Percentiles rank a stretch among this genome's conserved stretches.
These are phyloP conservation scores for Paramecium primaurelia DNA, from an alignment of 73 alveolate species.

Conservation along the genomic window DNA sequence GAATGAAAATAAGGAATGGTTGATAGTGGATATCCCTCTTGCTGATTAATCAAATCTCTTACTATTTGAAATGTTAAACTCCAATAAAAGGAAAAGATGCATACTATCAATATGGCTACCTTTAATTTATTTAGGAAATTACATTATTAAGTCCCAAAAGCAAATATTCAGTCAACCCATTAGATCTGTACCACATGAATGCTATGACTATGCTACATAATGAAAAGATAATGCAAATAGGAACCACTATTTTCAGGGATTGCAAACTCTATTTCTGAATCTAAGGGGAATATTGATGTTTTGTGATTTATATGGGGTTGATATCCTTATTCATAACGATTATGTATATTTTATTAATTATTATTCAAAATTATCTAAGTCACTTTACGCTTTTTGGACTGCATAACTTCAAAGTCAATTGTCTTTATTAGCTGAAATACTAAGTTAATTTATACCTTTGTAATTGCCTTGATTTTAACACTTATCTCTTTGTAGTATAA, in stretches of 20 bases:
- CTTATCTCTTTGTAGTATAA: not conserved
- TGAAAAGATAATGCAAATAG: not conserved
- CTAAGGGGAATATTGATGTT: not conserved
- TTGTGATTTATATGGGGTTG: not conserved
- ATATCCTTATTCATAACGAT: not conserved
- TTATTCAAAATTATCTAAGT: not conserved
- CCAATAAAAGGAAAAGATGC: not conserved
- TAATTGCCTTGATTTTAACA: not conserved
- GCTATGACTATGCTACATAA: not conserved
- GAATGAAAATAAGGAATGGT: not conserved
- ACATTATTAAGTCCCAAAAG: not conserved
- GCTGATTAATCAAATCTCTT: not conserved
- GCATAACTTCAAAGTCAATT: not conserved
- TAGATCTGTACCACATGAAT: conserved; percentile 1
- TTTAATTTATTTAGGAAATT: not conserved
- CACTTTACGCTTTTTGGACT: not conserved
- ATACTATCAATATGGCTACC: not conserved
- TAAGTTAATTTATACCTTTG: not conserved
- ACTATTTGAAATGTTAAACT: not conserved
- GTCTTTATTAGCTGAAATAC: not conserved
- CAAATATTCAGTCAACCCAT: not conserved
- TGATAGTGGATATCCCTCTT: not conserved
- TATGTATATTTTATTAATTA: not conserved
- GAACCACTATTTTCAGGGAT: not conserved
- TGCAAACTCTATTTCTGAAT: not conserved